Evolutionary conservation across 1,139 yeast genomes (phyloP).

Genomic region (Pichia sp.): DNA sequence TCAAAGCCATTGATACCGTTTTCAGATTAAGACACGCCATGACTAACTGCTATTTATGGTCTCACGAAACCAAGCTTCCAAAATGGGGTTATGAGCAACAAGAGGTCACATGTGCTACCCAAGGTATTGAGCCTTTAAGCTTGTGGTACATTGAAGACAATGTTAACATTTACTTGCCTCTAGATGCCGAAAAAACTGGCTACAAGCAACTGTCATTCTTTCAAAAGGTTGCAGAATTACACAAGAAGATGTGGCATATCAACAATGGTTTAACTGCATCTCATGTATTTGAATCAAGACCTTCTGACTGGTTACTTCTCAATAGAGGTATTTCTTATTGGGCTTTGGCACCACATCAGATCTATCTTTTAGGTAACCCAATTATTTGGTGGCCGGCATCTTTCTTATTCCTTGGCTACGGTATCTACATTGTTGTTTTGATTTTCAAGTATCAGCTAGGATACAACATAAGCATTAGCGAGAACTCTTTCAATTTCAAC

Average conservation of each 20-base stretch:
- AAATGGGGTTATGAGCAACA: constrained; percentile 97
- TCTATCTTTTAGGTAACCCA: constrained; percentile 88
- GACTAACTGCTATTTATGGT: constrained; percentile 85
- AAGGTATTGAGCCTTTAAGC: constrained; percentile 69
- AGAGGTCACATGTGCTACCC: constrained; percentile 89
- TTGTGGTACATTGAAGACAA: constrained; percentile 90
- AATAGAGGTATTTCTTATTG: constrained; percentile 94
- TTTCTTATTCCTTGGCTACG: constrained; percentile 51
- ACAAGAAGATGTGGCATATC: constrained; percentile 86
- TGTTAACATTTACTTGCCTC: constrained; percentile 43
- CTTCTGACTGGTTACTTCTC: constrained; percentile 85
- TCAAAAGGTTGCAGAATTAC: constrained; percentile 71
- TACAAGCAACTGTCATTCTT: constrained; percentile 63
- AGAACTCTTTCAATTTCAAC: constrained; percentile 66
- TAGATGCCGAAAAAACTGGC: constrained; percentile 48
- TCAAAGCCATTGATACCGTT: constrained; percentile 77
- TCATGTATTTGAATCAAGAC: constrained; percentile 85
- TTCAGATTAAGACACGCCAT: constrained; percentile 86
- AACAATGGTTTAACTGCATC: constrained; percentile 80
- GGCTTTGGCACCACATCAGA: constrained; percentile 61
- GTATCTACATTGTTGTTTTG: constrained; percentile 48
- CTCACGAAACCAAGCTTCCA: constrained; percentile 82
- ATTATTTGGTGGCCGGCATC: constrained; percentile 87
- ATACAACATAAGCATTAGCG: constrained; percentile 38
- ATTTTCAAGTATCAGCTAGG: constrained; percentile 78